phyloP scores from a whole-genome alignment of 2,329 filamentous ascomycete genomes.

The Colletotrichum sp. region DNA sequence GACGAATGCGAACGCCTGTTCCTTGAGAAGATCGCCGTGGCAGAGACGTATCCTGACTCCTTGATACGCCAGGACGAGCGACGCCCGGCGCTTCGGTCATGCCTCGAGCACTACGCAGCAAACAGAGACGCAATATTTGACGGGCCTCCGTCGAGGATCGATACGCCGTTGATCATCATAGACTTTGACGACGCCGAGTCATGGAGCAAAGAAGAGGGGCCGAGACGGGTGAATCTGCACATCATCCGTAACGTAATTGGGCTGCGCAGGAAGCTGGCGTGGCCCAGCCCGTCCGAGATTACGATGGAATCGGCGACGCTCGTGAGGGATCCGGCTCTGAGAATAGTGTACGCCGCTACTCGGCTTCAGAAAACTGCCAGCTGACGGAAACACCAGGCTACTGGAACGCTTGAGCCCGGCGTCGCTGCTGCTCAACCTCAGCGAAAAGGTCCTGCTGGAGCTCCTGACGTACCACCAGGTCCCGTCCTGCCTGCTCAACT shows the following conservation, averaged over 20 bases:
- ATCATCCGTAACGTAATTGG: neutral
- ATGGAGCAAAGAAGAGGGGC: neutral
- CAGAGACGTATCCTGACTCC: conserved; percentile 4
- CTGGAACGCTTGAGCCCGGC: neutral
- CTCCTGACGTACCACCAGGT: conserved; percentile 10
- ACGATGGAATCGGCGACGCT: neutral
- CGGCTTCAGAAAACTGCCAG: neutral
- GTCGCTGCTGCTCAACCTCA: conserved; percentile 1
- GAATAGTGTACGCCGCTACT: neutral
- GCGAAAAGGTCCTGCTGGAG: neutral
- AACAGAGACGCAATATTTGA: neutral
- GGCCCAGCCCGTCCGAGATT: neutral
- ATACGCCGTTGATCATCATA: neutral
- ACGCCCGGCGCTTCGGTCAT: neutral
- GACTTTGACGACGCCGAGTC: neutral
- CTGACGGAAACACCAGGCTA: neutral
- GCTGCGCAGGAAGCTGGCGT: neutral
- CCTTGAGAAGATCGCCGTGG: neutral
- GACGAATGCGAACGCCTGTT: neutral
- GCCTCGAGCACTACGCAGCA: neutral
- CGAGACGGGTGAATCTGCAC: neutral
- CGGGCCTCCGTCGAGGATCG: neutral
- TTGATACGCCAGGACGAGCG: neutral
- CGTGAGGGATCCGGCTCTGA: neutral
- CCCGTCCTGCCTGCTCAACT: neutral